Base-by-base conservation (phyloP, 768 basidiomycete species). In the Kwoniella shandongensis region DNA sequence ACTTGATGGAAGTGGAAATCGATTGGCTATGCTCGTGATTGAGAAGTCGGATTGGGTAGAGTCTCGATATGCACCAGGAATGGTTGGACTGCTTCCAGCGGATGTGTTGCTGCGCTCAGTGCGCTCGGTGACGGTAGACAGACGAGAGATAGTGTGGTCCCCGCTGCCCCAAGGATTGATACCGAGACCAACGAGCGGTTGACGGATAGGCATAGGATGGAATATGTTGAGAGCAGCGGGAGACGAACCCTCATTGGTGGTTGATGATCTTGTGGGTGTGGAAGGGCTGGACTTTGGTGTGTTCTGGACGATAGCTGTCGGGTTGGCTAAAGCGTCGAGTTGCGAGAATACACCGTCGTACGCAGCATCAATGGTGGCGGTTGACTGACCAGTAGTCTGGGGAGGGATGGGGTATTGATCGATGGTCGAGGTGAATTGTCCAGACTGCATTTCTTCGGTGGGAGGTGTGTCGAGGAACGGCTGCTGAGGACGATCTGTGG, bases 281-380 rank as follows among this genome's bases (percentile, higher is more conserved):
- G 48, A 30, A 26, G 65, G 54, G 23, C 49, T 26, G 30, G 38
- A 27, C 15, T 5, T 8, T 6, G 44, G 4, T 8, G 23, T 10
- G 23, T n/a, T 22, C 5, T 23, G n/a, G n/a, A 5, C n/a, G 40
- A n/a, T 7, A 18, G 40, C n/a, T 6, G 11, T 26, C 11, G 44
- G 26, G 10, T 22, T 27, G 44, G 50, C 70, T 12, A 72, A 62
- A 32, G 54, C 59, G 51, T 72, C 65, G 40, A 72, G 68, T 15
- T 63, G 54, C 10, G 63, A 60, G 26, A 69, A 52, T 49, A 72
- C 68, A 15, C 63, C 66, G 32, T 69, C 68, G 51, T 67, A 72
- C n/a, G 70, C 70, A 51, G 59, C 58, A 39, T 71, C 69, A 29
- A 71, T 59, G 18, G 66, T 65, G 2, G 62, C 39, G 2, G 64